Base-by-base conservation (phyloP, 2,329 filamentous ascomycete species). In the Knoxdaviesia capensis region DNA sequence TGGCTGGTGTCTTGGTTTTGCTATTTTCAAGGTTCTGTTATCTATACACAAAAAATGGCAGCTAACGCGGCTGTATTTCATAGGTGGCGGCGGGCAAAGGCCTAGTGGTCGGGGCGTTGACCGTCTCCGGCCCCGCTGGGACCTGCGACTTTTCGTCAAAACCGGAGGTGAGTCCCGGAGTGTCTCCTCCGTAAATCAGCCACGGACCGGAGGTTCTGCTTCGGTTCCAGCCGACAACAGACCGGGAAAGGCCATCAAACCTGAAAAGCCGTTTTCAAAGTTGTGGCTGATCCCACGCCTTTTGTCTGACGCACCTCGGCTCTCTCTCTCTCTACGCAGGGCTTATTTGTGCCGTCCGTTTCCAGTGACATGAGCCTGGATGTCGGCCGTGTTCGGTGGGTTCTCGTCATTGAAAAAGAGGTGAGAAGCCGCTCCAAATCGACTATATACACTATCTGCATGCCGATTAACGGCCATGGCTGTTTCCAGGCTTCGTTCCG, bases 351-450 rank as follows among this genome's bases (percentile, higher is more conserved):
- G 6, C 80, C 80, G 0, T 59, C 60, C 6, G 48, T 65, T 3
- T 60, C 59, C 40, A 63, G 66, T 0, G 61, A 77, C 8, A 57
- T 64, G 0, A 53, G 52, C 3, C 49, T 82, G 1, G 56, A 73
- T 35, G 55, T 77, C n/a, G 53, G 55, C 0, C 45, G 51, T 1
- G 57, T 69, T 2, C 60, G 61, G 42, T 86, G 78, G 80, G 60
- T 87, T 37, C 59, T 88, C 0, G 69, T 88, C 0, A 68, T 88
- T 41, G 83, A 90, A 53, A 88, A 90, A 58, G 83, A 90, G 63
- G 80, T 74, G 48, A 44, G 55, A 43, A 11, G 4, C 8, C 3
- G 7, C 6, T n/a, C 7, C 7, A 3, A 3, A 35, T 9, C 11
- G 34, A 35, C 34, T 20, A 6, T 6, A 20, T 20, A 36, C n/a